Conservation (phyloP, 192 early-diverging fungal genomes). For the Rhizophlyctis rosea region DNA sequence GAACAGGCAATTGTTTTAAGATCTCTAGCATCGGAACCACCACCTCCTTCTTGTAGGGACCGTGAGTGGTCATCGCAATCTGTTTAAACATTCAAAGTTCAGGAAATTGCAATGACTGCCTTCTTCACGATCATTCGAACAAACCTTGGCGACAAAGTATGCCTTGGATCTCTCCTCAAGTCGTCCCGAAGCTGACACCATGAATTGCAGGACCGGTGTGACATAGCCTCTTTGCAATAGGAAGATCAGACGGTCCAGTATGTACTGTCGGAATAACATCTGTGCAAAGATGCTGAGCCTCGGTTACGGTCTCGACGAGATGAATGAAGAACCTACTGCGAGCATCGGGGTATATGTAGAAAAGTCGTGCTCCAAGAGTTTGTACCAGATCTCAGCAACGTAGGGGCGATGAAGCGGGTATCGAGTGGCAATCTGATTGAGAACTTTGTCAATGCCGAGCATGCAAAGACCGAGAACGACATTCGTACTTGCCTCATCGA, state of each 20-base stretch:
- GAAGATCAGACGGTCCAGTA: neutral
- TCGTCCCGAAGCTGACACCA: neutral
- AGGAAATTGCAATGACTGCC: neutral
- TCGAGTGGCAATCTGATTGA: neutral
- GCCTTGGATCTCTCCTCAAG: neutral
- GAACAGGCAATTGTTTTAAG: neutral
- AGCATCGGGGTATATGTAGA: neutral
- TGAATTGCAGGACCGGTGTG: neutral
- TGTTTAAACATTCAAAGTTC: neutral
- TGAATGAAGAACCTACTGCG: neutral
- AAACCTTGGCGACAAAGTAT: neutral
- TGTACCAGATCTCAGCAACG: neutral
- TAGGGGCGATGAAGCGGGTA: neutral
- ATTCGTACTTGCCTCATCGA: neutral
- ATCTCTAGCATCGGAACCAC: neutral
- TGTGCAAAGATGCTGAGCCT: neutral
- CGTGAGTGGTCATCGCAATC: neutral
- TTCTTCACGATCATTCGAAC: neutral
- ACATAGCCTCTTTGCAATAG: neutral
- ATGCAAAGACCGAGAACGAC: neutral
- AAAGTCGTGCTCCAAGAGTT: neutral
- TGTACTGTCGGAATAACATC: neutral
- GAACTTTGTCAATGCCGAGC: neutral
- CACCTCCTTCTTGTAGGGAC: neutral
- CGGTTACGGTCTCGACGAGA: neutral